These are phyloP conservation scores for Claviceps capensis DNA, from an alignment of 2,329 filamentous ascomycete genomes.

Conservation along the genomic window DNA sequence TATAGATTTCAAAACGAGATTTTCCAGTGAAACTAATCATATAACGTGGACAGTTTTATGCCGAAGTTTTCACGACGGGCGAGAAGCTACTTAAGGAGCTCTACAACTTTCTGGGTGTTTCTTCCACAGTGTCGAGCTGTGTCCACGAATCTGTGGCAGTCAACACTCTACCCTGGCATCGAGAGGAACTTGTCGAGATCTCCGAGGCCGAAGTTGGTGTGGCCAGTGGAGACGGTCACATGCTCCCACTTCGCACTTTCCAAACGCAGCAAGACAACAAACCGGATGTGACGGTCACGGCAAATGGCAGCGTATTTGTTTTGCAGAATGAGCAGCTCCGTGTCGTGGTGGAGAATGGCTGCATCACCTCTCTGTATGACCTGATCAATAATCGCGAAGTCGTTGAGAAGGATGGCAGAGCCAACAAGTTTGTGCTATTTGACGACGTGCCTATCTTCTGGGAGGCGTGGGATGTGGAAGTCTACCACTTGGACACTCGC, in stretches of 20 bases:
- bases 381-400: constrained; percentile 59
- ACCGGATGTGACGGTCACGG: constrained; percentile 37
- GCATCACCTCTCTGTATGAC: constrained; percentile 77
- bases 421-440: constrained; percentile 85
- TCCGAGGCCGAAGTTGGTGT: constrained; percentile 39
- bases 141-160: constrained; percentile 46
- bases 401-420: constrained; percentile 59
- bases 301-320: constrained; percentile 51
- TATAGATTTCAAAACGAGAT: no score
- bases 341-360: constrained; percentile 59
- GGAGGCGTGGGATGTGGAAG: constrained; percentile 97
- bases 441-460: constrained; percentile 96
- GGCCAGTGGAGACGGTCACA: constrained; percentile 40
- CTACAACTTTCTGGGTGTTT: constrained; percentile 51
- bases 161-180: constrained; percentile 80
- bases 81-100: constrained; percentile 58
- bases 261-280: constrained; percentile 26
- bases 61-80: constrained; percentile 65
- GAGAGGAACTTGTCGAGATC: constrained; percentile 58
- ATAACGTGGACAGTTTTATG: constrained; percentile 49
- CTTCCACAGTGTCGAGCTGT: constrained; percentile 25
- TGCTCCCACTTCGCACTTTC: constrained; percentile 37
- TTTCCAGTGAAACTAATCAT: constrained; percentile 11
- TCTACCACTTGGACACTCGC: constrained; percentile 82
- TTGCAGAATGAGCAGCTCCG: constrained; percentile 66